phyloP scores from a whole-genome alignment of 2,329 filamentous ascomycete genomes.

The Exophiala spinifera region DNA sequence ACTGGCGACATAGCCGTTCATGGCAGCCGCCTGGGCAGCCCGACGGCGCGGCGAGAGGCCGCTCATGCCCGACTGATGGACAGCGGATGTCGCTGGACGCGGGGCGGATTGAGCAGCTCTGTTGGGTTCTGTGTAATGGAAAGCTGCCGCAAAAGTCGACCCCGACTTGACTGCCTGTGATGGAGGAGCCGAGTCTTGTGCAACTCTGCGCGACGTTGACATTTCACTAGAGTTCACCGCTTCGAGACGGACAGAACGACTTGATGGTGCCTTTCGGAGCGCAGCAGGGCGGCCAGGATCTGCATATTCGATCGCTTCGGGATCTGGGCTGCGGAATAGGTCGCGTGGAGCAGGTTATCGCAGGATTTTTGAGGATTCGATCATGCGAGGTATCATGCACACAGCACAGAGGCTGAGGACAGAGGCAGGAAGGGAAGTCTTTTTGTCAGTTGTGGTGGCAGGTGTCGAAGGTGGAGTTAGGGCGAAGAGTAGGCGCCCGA shows the following conservation, averaged over 20 bases:
- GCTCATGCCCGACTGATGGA: constrained; percentile 18
- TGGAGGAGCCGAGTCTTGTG: constrained; percentile 19
- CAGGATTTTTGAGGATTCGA: neutral
- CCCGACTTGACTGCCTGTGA: constrained; percentile 21
- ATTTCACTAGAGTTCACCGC: constrained; percentile 13
- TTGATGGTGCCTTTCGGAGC: constrained; percentile 17
- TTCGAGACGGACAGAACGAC: constrained; percentile 2
- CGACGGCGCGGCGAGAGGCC: constrained; percentile 28
- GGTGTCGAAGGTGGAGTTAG: constrained; percentile 12
- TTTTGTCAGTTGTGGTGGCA: constrained; percentile 10
- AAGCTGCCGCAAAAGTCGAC: constrained; percentile 34
- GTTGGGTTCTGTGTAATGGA: constrained; percentile 41
- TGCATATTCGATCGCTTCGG: constrained; percentile 21
- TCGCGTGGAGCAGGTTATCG: neutral
- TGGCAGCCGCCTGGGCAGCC: constrained; percentile 33
- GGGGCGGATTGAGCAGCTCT: constrained; percentile 12
- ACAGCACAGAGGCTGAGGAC: neutral
- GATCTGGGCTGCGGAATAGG: neutral
- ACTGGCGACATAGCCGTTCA: constrained; percentile 52
- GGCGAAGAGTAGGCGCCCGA: constrained; percentile 9
- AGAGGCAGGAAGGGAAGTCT: constrained; percentile 4
- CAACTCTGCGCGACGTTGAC: constrained; percentile 20
- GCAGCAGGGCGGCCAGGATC: constrained; percentile 19
- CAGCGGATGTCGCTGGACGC: constrained; percentile 10
- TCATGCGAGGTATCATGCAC: neutral